A percentile compares a stretch with the other conserved stretches of the same genome.
Conservation (phyloP, 1,284 basidiomycete genomes). For the Boletus sp. region DNA sequence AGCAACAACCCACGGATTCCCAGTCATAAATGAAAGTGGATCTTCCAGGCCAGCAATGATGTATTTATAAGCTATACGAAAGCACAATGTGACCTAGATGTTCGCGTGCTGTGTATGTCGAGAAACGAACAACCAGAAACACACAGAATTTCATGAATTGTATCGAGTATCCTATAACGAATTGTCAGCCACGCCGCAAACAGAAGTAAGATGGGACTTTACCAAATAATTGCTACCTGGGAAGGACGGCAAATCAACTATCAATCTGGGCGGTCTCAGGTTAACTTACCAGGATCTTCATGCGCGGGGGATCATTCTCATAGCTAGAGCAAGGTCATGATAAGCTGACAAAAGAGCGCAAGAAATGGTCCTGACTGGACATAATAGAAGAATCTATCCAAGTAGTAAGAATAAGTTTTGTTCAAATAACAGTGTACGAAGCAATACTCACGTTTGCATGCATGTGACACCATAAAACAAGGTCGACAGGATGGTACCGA, state of each 20-base stretch:
- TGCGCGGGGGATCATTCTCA: not conserved
- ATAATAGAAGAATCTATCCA: conserved; percentile 13
- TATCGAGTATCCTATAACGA: conserved; percentile 1
- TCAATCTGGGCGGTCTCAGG: not conserved
- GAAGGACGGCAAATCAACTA: not conserved
- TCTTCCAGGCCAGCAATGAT: not conserved
- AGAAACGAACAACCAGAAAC: not conserved
- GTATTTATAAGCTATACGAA: conserved; percentile 3
- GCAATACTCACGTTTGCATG: conserved; percentile 18
- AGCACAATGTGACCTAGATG: not conserved
- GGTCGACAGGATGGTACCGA: conserved; percentile 4
- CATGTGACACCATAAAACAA: conserved; percentile 14
- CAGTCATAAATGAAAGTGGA: not conserved
- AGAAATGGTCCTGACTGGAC: conserved; percentile 2
- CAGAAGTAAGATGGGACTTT: not conserved
- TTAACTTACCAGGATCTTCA: conserved; percentile 13
- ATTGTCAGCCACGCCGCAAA: not conserved
- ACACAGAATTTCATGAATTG: not conserved
- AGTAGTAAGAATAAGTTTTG: not conserved
- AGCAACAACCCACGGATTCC: not conserved
- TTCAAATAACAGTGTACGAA: no score
- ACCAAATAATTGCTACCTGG: conserved; percentile 15
- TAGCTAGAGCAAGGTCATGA: conserved; percentile 2
- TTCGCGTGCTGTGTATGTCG: not conserved
- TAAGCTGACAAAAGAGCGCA: not conserved